Conservation (phyloP, 2,329 filamentous ascomycete genomes). For the Botrytis pseudocinerea region DNA sequence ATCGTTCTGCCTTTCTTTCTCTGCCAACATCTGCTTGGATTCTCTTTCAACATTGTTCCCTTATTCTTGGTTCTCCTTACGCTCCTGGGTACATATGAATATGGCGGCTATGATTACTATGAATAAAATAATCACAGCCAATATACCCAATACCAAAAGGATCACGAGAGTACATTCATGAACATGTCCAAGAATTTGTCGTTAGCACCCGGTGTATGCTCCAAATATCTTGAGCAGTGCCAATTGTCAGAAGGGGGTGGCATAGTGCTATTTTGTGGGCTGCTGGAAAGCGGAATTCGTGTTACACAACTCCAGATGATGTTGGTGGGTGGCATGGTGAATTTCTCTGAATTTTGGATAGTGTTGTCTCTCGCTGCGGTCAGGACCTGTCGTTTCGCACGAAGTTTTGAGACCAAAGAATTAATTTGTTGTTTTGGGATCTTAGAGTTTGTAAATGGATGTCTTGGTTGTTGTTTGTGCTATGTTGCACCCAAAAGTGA, state of each 20-base stretch:
- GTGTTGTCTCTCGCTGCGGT: background rate
- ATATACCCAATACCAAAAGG: too few species aligned
- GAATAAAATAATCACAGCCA: background rate
- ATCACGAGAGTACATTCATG: too few species aligned
- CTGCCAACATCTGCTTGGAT: background rate
- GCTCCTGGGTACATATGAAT: accelerated
- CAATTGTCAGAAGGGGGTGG: background rate
- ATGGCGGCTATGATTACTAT: background rate
- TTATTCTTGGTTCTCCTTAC: background rate
- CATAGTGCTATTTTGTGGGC: background rate
- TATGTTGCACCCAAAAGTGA: background rate
- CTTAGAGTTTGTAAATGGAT: background rate
- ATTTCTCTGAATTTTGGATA: background rate
- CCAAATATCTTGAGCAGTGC: background rate
- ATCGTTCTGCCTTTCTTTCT: background rate
- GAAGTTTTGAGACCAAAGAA: background rate
- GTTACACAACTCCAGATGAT: background rate
- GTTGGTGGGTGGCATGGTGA: background rate
- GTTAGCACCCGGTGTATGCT: background rate
- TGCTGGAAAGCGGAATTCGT: background rate
- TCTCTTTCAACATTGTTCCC: background rate
- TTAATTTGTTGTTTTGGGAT: background rate
- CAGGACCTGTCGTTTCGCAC: background rate
- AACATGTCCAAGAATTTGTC: background rate
- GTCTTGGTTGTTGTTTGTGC: background rate